These are phyloP conservation scores for Eucalyptus curtisii DNA, from an alignment of 345 rosid species.

Conservation along the genomic window DNA sequence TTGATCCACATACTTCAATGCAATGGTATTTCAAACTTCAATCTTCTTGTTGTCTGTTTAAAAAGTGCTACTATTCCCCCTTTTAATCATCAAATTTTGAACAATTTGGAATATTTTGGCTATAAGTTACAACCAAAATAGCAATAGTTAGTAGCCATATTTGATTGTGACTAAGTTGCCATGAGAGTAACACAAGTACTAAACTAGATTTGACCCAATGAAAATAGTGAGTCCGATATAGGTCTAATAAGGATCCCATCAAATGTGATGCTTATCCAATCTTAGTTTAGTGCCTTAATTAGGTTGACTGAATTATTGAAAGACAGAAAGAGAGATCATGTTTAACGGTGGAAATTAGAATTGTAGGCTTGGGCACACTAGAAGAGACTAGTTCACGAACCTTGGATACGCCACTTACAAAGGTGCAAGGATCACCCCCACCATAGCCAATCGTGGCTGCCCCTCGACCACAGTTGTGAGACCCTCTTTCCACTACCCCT, in stretches of 20 bases:
- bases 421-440: not conserved
- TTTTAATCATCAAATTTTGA: not conserved
- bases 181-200: no score
- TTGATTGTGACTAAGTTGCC: not conserved
- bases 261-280: not conserved
- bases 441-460: not conserved
- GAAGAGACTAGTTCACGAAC: not conserved
- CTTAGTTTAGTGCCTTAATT: not conserved
- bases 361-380: not conserved
- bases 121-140: not conserved
- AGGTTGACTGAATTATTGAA: not conserved
- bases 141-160: no score
- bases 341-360: not conserved
- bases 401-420: not conserved
- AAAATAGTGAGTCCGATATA: not conserved
- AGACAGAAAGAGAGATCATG: not conserved
- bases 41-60: not conserved
- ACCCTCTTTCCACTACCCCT: not conserved
- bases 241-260: not conserved
- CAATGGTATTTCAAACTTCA: not conserved
- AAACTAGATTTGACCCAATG: not conserved
- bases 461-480: not conserved
- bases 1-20: not conserved
- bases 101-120: not conserved
- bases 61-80: not conserved